phyloP scores from a whole-genome alignment of 1,139 yeast genomes.

The Magnusiomyces tetraspermus region DNA sequence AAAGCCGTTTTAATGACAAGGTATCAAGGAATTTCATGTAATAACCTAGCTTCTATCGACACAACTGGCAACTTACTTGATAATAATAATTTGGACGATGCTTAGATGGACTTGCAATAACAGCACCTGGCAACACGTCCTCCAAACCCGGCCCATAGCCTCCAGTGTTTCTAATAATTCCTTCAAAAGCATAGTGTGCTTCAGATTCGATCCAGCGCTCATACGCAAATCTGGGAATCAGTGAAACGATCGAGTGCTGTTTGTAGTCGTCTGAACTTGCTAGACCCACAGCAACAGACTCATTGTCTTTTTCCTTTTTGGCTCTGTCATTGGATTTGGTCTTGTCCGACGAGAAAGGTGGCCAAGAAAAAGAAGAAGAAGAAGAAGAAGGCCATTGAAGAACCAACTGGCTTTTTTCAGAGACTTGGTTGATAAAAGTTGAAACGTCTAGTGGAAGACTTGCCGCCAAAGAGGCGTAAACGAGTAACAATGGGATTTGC shows the following conservation, averaged over 20 bases:
- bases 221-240: slow-evolving; percentile 34
- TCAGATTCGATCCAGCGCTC: slow-evolving; percentile 52
- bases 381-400: background rate
- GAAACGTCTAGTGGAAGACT: background rate
- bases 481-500: background rate
- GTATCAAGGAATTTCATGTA: too few relatives aligned
- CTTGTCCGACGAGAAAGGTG: background rate
- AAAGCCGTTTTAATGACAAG: too few relatives aligned
- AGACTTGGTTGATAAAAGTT: background rate
- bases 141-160: slow-evolving; percentile 34
- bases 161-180: slow-evolving; percentile 57
- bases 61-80: slow-evolving; percentile 37
- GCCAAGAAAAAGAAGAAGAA: background rate
- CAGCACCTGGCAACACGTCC: slow-evolving; percentile 55
- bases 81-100: slow-evolving; percentile 65
- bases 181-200: slow-evolving; percentile 41
- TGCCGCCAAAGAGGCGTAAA: background rate
- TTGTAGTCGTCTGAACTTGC: background rate
- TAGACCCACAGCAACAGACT: too few relatives aligned
- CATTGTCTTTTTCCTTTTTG: background rate
- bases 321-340: background rate
- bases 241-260: slow-evolving; percentile 17
- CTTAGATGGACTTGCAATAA: slow-evolving; percentile 76
- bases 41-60: too few relatives aligned
- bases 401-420: background rate